These are phyloP conservation scores for Acorus gramineus DNA, from an alignment of 106 monocot species.

Conservation along the genomic window DNA sequence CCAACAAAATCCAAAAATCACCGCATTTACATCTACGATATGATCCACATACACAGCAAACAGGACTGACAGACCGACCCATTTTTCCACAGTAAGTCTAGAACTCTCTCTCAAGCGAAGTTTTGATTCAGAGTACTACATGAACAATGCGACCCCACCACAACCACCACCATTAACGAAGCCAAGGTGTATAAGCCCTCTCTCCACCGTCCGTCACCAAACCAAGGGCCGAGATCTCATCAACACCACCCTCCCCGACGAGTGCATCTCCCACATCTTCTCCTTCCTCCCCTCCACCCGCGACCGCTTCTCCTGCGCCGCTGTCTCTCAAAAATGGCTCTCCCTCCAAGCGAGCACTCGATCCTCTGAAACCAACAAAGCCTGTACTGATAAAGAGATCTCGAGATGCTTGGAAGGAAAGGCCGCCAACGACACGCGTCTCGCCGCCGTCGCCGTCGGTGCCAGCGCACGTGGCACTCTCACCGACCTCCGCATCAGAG, in stretches of 20 bases:
- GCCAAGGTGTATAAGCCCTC: no score
- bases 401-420: constrained; percentile 6
- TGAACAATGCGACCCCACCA: no score
- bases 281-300: constrained; percentile 24
- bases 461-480: constrained; percentile 5
- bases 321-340: constrained; percentile 31
- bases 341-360: constrained; percentile 21
- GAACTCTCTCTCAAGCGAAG: no score
- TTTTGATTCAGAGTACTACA: no score
- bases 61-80: no score
- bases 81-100: no score
- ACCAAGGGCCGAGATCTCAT: constrained; percentile 9
- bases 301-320: constrained; percentile 29
- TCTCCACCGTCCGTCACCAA: no score
- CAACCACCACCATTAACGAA: no score
- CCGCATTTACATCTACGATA: no score
- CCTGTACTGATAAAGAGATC: not conserved
- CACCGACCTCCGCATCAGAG: constrained; percentile 14
- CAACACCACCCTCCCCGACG: constrained; percentile 16
- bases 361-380: not conserved
- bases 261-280: constrained; percentile 21
- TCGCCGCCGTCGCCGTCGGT: constrained; percentile 22
- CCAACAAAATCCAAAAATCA: no score
- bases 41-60: no score
- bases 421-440: constrained; percentile 20